A percentile compares a stretch with the other conserved stretches of the same genome.
Conservation (phyloP, 78 protist species). For the Ministeria vibrans region DNA sequence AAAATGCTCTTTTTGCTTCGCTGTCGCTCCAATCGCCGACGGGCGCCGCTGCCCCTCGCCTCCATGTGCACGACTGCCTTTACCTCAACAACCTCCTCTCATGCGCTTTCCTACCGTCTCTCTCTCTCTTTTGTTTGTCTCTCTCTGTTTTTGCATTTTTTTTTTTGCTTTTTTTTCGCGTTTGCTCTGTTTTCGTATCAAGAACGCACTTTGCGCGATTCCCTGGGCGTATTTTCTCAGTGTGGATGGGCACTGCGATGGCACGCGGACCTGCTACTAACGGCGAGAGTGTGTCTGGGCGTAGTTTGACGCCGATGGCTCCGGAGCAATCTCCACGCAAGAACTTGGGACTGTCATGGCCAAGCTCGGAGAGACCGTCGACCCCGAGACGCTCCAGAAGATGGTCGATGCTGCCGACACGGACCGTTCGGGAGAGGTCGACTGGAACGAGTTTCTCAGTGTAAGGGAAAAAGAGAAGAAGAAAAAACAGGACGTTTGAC, state of each 20-base stretch:
- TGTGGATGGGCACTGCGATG: not conserved
- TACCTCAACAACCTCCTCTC: too few species aligned
- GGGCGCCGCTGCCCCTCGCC: too few species aligned
- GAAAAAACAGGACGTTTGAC: not conserved
- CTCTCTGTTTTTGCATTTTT: not conserved
- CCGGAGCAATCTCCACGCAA: conserved; percentile 2
- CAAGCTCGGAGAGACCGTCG: conserved; percentile 8
- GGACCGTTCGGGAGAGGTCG: conserved; percentile 31
- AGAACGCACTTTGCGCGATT: not conserved
- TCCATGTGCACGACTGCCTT: too few species aligned
- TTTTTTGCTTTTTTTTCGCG: not conserved
- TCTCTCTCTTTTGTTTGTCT: conserved; percentile 1
- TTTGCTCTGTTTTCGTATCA: too few species aligned
- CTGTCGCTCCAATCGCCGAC: too few species aligned
- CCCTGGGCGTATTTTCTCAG: not conserved
- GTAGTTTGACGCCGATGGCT: conserved; percentile 18
- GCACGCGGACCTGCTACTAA: not conserved
- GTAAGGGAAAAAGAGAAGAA: not conserved
- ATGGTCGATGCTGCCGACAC: conserved; percentile 35
- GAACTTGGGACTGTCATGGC: conserved; percentile 20
- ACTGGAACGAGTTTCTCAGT: conserved; percentile 33
- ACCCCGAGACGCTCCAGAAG: conserved; percentile 16
- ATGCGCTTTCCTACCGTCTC: too few species aligned
- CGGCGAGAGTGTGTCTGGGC: not conserved
- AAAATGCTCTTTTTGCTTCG: too few species aligned